Conservation (phyloP, 2,329 filamentous ascomycete genomes). For the Fusarium sp. region DNA sequence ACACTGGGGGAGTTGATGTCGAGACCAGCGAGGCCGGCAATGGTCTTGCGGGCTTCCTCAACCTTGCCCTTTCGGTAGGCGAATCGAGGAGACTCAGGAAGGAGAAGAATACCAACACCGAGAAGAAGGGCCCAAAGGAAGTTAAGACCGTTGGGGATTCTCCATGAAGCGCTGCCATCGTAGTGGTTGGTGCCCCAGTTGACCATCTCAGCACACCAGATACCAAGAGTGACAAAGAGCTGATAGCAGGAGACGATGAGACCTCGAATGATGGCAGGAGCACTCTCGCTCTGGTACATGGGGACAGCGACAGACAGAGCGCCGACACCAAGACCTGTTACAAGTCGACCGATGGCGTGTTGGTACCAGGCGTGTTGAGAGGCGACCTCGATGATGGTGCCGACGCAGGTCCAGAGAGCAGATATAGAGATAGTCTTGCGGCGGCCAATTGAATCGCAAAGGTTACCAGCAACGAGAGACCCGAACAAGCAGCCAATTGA, state of each 20-base stretch:
- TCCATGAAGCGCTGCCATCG: constrained; percentile 64
- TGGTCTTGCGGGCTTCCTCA: constrained; percentile 60
- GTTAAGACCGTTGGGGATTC: constrained; percentile 68
- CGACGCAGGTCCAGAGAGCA: constrained; percentile 71
- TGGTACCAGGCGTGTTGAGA: constrained; percentile 69
- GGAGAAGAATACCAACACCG: constrained; percentile 60
- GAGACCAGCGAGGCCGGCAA: constrained; percentile 59
- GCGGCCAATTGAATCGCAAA: constrained; percentile 71
- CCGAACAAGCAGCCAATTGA: constrained; percentile 69
- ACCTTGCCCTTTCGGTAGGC: constrained; percentile 59
- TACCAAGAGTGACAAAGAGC: constrained; percentile 75
- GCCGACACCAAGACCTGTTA: constrained; percentile 75
- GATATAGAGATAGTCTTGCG: constrained; percentile 70
- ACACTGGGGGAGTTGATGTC: constrained; percentile 53
- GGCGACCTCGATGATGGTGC: constrained; percentile 71
- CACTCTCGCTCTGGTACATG: constrained; percentile 76
- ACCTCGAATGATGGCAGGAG: constrained; percentile 71
- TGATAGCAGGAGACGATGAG: constrained; percentile 73
- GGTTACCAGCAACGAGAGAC: constrained; percentile 66
- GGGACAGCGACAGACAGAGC: constrained; percentile 71
- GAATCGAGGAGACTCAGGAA: constrained; percentile 66
- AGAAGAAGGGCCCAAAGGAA: constrained; percentile 66
- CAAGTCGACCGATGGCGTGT: constrained; percentile 70
- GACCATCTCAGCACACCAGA: constrained; percentile 67
- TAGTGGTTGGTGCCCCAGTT: constrained; percentile 69